Evolutionary conservation across 371 early-diverging fungal genomes (phyloP).

Genomic region (Mucor racemosus): DNA sequence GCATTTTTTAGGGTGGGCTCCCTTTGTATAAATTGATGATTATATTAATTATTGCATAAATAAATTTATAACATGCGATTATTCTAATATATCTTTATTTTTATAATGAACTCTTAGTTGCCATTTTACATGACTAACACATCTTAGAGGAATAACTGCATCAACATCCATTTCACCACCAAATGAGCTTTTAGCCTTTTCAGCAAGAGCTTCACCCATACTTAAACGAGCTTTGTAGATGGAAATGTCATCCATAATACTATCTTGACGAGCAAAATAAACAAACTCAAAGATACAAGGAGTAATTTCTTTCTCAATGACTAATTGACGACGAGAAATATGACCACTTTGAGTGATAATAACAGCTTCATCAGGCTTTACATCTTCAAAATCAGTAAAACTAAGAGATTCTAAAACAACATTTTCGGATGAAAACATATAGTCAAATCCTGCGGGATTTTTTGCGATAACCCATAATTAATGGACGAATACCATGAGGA

Average conservation of each 20-base stretch:
- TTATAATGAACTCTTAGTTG: too few relatives aligned
- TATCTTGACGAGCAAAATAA: slow-evolving; percentile 97
- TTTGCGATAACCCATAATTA: slow-evolving; percentile 86
- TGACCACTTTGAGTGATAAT: slow-evolving; percentile 78
- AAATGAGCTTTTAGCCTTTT: slow-evolving; percentile 70
- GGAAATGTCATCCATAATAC: slow-evolving; percentile 95
- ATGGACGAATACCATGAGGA: slow-evolving; percentile 94
- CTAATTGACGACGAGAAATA: slow-evolving; percentile 69
- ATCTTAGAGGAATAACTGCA: slow-evolving; percentile 91
- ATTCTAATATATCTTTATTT: too few relatives aligned
- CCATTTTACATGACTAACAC: neutral
- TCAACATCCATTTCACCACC: slow-evolving; percentile 85
- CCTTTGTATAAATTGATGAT: slow-evolving; percentile 28
- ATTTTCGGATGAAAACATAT: slow-evolving; percentile 96
- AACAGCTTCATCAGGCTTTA: slow-evolving; percentile 90
- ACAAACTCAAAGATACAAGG: slow-evolving; percentile 99
- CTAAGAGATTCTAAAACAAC: slow-evolving; percentile 91
- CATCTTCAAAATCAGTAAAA: slow-evolving; percentile 86
- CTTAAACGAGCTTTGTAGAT: slow-evolving; percentile 95
- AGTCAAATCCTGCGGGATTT: slow-evolving; percentile 71
- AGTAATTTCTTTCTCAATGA: slow-evolving; percentile 63
- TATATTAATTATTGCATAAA: too few relatives aligned
- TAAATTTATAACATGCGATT: too few relatives aligned
- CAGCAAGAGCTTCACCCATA: slow-evolving; percentile 96
- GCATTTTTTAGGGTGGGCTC: slow-evolving; percentile 40